Conservation (phyloP, 495 filamentous ascomycete genomes). For the Talaromyces borbonicus region DNA sequence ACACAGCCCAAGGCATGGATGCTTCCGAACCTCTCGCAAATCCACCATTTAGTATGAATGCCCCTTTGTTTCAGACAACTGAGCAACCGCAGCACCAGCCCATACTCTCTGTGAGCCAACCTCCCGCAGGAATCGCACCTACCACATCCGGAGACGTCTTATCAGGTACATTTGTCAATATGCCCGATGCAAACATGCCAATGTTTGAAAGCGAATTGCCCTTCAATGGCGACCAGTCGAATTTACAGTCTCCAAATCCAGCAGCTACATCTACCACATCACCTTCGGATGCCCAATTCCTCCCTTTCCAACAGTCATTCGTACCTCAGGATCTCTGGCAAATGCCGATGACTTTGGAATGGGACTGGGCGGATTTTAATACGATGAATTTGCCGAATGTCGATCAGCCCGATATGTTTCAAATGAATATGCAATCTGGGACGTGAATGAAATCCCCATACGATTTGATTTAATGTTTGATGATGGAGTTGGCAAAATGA, state of each 20-base stretch:
- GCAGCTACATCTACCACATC: constrained; percentile 29
- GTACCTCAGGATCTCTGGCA: constrained; percentile 96
- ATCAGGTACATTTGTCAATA: neutral
- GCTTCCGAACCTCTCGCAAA: too few species aligned
- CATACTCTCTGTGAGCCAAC: constrained; percentile 5
- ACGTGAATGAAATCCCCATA: constrained; percentile 8
- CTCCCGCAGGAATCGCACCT: neutral
- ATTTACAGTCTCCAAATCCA: constrained; percentile 15
- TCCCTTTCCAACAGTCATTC: constrained; percentile 75
- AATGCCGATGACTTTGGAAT: constrained; percentile 92
- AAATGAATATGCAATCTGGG: constrained; percentile 19
- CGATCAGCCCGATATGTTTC: constrained; percentile 17
- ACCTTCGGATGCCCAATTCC: constrained; percentile 30
- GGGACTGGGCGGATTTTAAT: constrained; percentile 92
- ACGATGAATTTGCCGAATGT: constrained; percentile 36
- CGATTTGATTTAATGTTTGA: too few species aligned
- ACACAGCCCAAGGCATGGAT: too few species aligned
- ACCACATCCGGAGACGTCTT: neutral
- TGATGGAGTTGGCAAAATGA: too few species aligned
- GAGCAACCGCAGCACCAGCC: constrained; percentile 11
- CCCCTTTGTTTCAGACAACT: neutral
- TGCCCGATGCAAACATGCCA: neutral
- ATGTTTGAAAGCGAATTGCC: neutral
- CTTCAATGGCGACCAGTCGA: constrained; percentile 9
- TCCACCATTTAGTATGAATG: neutral